These are phyloP conservation scores for Physcomitrellopsis africana DNA, from an alignment of 225 moss, liverwort and hornwort species.

Conservation along the genomic window DNA sequence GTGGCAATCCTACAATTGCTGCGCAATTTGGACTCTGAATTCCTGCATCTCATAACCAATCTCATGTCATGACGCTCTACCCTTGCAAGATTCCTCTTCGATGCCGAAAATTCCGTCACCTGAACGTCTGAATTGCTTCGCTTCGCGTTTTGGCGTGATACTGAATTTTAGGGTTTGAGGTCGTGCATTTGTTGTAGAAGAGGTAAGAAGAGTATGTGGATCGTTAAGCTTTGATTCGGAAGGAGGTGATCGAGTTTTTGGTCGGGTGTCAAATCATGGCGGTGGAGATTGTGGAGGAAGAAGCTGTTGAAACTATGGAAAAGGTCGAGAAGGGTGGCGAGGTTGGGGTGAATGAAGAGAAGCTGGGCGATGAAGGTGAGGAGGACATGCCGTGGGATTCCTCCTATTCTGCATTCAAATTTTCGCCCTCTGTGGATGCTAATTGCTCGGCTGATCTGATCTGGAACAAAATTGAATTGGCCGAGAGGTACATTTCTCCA, in stretches of 20 bases:
- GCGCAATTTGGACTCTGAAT: too few species aligned
- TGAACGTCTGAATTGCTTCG: neutral
- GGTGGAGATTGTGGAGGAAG: slow-evolving; percentile 47
- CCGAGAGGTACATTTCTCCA: slow-evolving; percentile 45
- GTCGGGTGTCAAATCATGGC: slow-evolving; percentile 25
- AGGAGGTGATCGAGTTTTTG: neutral
- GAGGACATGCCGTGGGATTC: slow-evolving; percentile 40
- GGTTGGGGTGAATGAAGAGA: neutral
- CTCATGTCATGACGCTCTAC: too few species aligned
- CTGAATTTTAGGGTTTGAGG: slow-evolving; percentile 16
- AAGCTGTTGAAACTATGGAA: neutral
- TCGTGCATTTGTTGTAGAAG: neutral
- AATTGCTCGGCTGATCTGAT: slow-evolving; percentile 42
- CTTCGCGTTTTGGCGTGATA: neutral
- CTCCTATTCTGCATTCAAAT: slow-evolving; percentile 33
- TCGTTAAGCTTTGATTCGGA: neutral
- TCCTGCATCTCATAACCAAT: too few species aligned
- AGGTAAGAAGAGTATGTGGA: neutral
- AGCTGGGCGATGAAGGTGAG: slow-evolving; percentile 17
- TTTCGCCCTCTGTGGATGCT: slow-evolving; percentile 32
- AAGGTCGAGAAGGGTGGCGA: neutral
- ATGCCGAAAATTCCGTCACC: neutral
- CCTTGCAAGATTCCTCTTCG: too few species aligned
- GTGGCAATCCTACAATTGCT: too few species aligned
- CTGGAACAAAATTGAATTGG: slow-evolving; percentile 61